Evolutionary conservation across 2,329 filamentous ascomycete species (phyloP), one percentile per base, ranked within the genome.

Genomic region (Ceratocystis ficicola): DNA sequence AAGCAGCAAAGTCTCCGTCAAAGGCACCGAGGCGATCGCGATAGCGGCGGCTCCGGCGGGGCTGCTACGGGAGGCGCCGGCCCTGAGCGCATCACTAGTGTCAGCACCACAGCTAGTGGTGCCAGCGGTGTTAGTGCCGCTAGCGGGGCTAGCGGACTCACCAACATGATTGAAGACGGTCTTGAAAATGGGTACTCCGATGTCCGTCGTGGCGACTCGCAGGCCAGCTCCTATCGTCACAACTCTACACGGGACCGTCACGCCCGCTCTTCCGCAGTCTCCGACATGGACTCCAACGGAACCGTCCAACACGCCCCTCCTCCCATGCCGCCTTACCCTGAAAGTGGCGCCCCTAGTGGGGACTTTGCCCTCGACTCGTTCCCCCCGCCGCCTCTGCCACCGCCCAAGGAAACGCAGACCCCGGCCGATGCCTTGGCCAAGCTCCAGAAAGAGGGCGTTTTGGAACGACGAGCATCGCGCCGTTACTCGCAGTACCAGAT

Each of bases 401-500:
- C 70, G 1, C 69, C 70, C 1, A 86, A 87, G 30, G 88, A 90
- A 64, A 89, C 89, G 71, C 86, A 91, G 71, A 95, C 66, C n/a
- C 66, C 66, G 17, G 66, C 66, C 32, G 66, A 95, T 77, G 94
- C 94, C 4, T 79, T 99, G 64, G 90, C 90, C 62, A 91, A 92
- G 63, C 76, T 99, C 70, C 94, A 97, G 75, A 85, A 91, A 75
- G 92, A 92, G 44, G 93, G 93, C 22, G 92, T 96, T 70, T 78
- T 99, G 62, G 94, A 99, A 76, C 84, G 94, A 73, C 83, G 94
- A 73, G 94, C 94, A 0, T 99, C 94, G 15, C 83, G 93, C 70
- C 82, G 94, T 72, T 99, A 97, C 73, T 97, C 94, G 1, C 89
- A 91, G 64, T 99, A 97, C 73, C 94, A 99, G 73, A 95, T 99